A percentile compares a stretch with the other conserved stretches of the same genome.
These are phyloP conservation scores for Candida tropicalis DNA, from an alignment of 1,139 yeast species.

Conservation along the genomic window DNA sequence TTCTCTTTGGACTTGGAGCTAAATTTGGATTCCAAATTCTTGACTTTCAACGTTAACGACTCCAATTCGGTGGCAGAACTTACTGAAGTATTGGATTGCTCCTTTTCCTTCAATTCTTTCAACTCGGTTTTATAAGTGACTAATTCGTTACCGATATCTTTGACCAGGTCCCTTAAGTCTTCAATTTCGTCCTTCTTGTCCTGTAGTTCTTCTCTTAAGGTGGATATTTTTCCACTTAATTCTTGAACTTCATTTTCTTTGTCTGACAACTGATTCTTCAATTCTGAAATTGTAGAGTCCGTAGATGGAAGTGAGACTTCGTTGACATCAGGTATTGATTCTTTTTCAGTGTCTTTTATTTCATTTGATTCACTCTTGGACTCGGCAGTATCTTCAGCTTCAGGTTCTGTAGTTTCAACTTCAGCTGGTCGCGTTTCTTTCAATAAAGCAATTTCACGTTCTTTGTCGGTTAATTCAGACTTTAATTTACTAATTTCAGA, in stretches of 20 bases:
- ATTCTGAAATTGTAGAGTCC: conserved; percentile 3
- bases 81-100: conserved; percentile 1
- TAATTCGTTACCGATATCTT: conserved; percentile 73
- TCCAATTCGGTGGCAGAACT: conserved; percentile 1
- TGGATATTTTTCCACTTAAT: conserved; percentile 17
- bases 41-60: conserved; percentile 3
- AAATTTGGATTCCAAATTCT: conserved; percentile 11
- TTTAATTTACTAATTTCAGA: conserved; percentile 10
- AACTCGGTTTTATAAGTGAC: conserved; percentile 55
- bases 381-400: neutral
- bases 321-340: conserved; percentile 18
- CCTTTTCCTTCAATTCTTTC: conserved; percentile 25
- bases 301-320: conserved; percentile 6
- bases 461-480: neutral
- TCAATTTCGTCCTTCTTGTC: conserved; percentile 55
- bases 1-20: conserved; percentile 10
- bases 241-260: conserved; percentile 21
- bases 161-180: conserved; percentile 68
- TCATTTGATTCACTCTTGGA: neutral
- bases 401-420: neutral
- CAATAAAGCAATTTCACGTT: conserved; percentile 1
- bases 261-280: conserved; percentile 2
- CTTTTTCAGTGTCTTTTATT: conserved; percentile 11
- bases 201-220: conserved; percentile 23
- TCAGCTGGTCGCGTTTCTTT: conserved; percentile 3